A percentile compares a stretch with the other conserved stretches of the same genome.
Evolutionary conservation across 2,329 filamentous ascomycete species (phyloP).

Genomic region (Microdochium trichocladiopsis): DNA sequence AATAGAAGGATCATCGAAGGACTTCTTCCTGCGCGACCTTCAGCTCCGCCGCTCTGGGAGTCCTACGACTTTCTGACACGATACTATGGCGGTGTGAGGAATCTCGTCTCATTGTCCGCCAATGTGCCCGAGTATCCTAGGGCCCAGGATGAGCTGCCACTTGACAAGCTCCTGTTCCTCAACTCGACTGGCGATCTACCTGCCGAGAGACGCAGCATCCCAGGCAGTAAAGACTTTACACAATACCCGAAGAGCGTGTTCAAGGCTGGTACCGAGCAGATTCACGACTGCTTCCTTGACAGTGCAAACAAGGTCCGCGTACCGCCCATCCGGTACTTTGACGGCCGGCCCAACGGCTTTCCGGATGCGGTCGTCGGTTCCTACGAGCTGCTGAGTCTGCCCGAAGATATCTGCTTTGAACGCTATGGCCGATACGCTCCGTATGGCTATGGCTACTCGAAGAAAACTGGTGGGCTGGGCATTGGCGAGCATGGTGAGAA

Average conservation of each 20-base stretch:
- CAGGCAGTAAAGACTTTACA: conserved; percentile 46
- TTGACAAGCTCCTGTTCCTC: conserved; percentile 29
- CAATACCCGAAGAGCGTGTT: conserved; percentile 29
- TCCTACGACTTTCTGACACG: conserved; percentile 76
- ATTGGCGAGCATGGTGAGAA: conserved; percentile 79
- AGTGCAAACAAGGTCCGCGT: conserved; percentile 54
- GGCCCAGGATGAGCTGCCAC: conserved; percentile 48
- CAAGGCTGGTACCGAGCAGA: conserved; percentile 34
- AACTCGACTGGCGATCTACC: conserved; percentile 20
- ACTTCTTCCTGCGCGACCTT: conserved; percentile 32
- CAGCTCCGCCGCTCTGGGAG: conserved; percentile 71
- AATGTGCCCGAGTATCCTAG: conserved; percentile 79
- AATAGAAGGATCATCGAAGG: conserved; percentile 56
- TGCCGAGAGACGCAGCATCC: conserved; percentile 23
- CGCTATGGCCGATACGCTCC: conserved; percentile 81
- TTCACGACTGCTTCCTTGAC: conserved; percentile 76
- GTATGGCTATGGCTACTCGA: conserved; percentile 84
- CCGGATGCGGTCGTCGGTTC: conserved; percentile 83
- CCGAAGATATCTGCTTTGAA: conserved; percentile 88
- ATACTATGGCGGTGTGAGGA: conserved; percentile 84
- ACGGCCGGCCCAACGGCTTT: conserved; percentile 76
- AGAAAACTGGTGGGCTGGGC: conserved; percentile 70
- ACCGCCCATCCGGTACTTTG: conserved; percentile 65
- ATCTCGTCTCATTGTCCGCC: conserved; percentile 55
- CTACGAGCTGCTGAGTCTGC: conserved; percentile 70